Evolutionary conservation across 768 basidiomycete species (phyloP).

Genomic region (Heimioporus sp.): DNA sequence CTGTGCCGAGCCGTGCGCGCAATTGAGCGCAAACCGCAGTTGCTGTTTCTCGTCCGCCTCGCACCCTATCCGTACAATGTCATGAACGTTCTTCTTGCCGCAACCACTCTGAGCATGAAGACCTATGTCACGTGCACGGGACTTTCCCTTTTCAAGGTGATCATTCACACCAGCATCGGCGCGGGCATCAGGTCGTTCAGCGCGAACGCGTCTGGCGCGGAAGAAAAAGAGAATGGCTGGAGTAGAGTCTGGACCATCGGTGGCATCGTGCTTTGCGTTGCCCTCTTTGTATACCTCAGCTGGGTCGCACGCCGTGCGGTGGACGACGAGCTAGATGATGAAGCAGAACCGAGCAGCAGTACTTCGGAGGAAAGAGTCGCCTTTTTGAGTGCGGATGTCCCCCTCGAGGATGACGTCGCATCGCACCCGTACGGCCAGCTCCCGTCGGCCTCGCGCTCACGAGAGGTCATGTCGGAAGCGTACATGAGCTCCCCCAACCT

Average conservation of each 20-base stretch:
- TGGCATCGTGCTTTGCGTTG: conserved; percentile 69
- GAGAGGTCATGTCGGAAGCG: conserved; percentile 46
- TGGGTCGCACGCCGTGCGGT: conserved; percentile 73
- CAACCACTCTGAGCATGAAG: conserved; percentile 72
- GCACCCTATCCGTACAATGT: conserved; percentile 95
- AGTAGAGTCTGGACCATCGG: conserved; percentile 60
- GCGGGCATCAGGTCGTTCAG: conserved; percentile 80
- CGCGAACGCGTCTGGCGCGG: conserved; percentile 38
- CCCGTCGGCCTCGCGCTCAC: conserved; percentile 16
- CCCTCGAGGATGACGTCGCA: conserved; percentile 21
- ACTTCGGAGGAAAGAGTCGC: conserved; percentile 51
- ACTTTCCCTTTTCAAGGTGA: conserved; percentile 83
- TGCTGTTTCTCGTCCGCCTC: conserved; percentile 88
- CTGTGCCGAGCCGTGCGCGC: conserved; percentile 82
- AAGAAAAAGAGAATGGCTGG: conserved; percentile 44
- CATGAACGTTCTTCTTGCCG: conserved; percentile 91
- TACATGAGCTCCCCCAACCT: conserved; percentile 31
- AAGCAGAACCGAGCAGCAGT: conserved; percentile 25
- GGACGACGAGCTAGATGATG: conserved; percentile 52
- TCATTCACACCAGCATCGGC: conserved; percentile 88
- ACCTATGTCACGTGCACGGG: conserved; percentile 82
- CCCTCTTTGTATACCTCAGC: conserved; percentile 77
- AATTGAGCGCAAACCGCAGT: conserved; percentile 81
- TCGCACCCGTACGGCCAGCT: conserved; percentile 19
- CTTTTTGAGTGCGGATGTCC: conserved; percentile 42